Base-by-base conservation (phyloP, 805 yeast species). In the Lipomyces japonicus region DNA sequence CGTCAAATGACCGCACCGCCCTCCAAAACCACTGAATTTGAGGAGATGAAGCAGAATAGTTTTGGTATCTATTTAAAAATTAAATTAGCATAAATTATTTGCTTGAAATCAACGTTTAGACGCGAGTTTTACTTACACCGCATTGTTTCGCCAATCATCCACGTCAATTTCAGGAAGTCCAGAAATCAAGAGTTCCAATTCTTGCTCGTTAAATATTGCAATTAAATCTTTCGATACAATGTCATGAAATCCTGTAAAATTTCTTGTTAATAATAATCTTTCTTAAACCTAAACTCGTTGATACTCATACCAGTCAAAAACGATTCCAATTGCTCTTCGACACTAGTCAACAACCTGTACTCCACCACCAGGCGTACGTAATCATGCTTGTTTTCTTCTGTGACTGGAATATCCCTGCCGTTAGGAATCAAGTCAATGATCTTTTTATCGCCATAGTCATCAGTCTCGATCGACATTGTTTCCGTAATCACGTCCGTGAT, bases 21-120 rank as follows among this genome's bases (percentile, higher is more conserved):
- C 97, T 76, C 99, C 99, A 93, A 70, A 93, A 93, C 86, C 97
- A 91, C 63, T 84, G 89, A 49, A 93, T 82, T 64, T 90, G 97
- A 26, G 86, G 81, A 1, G 95, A 86, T 1, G 86, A 76, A 0
- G 90, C 76, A 0, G 88, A 78, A 66, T 91, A 93, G 64, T 89
- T 91, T 42, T 78, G 83, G 68, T 93, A 55, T 16, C 55, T 51
- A 30, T 4, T 2, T 12, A n/a, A n/a, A n/a, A n/a, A n/a, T n/a
- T n/a, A 84, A 10, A 39, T 32, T 26, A 26, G 37, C 28, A 14
- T 6, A 34, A 18, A 12, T 7, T 28, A 12, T 12, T 28, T 28
- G 31, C 31, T 28, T n/a, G n/a, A n/a, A 12, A 28, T 28, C 31
- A 12, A 7, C 31, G 7, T 28, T 12, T 28, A 28, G 12, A 7